These are phyloP conservation scores for Vitis labrusca DNA, from an alignment of 164 flowering plant species.

Conservation along the genomic window DNA sequence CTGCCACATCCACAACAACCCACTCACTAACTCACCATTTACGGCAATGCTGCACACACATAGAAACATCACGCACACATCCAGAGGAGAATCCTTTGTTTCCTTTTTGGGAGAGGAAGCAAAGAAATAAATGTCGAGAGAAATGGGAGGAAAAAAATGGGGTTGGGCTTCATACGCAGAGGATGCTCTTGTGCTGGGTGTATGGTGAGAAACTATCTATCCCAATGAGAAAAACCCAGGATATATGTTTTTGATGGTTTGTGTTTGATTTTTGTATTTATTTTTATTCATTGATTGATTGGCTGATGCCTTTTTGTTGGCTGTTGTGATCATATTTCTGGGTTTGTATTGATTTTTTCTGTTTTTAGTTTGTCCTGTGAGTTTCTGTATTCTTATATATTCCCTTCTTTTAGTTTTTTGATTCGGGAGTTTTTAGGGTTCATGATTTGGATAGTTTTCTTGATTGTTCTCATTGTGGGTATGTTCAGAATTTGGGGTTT, in stretches of 20 bases:
- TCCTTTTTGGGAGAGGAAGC: constrained; percentile 13
- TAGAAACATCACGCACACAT: not conserved
- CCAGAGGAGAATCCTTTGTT: constrained; percentile 7
- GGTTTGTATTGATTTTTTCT: not conserved
- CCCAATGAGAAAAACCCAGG: not conserved
- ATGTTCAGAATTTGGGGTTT: not conserved
- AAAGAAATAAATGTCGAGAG: constrained; percentile 6
- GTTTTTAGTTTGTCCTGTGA: not conserved
- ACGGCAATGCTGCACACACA: constrained; percentile 9
- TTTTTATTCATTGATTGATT: not conserved
- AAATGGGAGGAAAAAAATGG: not conserved
- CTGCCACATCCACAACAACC: constrained; percentile 12
- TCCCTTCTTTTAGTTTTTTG: not conserved
- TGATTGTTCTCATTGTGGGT: not conserved
- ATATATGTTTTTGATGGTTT: not conserved
- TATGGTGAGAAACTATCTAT: not conserved
- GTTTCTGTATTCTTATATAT: not conserved
- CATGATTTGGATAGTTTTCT: not conserved
- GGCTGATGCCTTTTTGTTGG: not conserved
- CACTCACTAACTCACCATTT: constrained; percentile 9
- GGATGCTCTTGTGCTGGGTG: not conserved
- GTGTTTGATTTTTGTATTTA: not conserved
- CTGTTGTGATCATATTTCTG: constrained; percentile 7
- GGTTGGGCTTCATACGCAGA: not conserved
- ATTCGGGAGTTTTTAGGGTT: not conserved